Evolutionary conservation across 2,329 filamentous ascomycete genomes (phyloP).

Genomic region (Fusarium paranaense): DNA sequence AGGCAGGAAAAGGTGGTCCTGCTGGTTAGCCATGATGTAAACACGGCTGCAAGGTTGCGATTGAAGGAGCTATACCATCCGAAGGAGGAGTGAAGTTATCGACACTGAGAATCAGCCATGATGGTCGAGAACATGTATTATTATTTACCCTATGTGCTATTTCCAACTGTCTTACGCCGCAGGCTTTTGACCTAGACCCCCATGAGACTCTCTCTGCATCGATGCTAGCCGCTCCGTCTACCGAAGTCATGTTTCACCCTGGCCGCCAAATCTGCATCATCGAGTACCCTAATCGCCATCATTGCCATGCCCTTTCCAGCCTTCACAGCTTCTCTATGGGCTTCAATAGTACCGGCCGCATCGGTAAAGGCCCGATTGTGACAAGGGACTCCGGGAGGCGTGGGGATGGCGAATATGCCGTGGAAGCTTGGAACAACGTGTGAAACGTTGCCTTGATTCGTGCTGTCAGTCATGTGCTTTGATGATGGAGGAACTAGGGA

Average conservation of each 20-base stretch:
- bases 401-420: not conserved
- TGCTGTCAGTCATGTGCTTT: not conserved
- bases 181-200: too few species aligned
- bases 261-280: not conserved
- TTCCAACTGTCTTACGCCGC: not conserved
- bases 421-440: not conserved
- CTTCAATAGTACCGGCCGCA: not conserved
- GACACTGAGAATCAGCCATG: not conserved
- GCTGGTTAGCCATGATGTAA: not conserved
- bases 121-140: not conserved
- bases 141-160: not conserved
- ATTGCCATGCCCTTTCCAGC: not conserved
- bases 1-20: not conserved
- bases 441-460: not conserved
- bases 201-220: too few species aligned
- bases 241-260: not conserved
- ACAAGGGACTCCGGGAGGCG: not conserved
- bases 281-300: not conserved
- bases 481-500: not conserved
- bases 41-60: not conserved
- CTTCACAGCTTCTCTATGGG: not conserved
- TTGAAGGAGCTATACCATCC: not conserved
- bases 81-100: not conserved
- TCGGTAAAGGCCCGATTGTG: not conserved
- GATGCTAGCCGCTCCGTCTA: not conserved